Base-by-base conservation (phyloP, 2,329 filamentous ascomycete species). In the Chrysosporium keratinophilum region DNA sequence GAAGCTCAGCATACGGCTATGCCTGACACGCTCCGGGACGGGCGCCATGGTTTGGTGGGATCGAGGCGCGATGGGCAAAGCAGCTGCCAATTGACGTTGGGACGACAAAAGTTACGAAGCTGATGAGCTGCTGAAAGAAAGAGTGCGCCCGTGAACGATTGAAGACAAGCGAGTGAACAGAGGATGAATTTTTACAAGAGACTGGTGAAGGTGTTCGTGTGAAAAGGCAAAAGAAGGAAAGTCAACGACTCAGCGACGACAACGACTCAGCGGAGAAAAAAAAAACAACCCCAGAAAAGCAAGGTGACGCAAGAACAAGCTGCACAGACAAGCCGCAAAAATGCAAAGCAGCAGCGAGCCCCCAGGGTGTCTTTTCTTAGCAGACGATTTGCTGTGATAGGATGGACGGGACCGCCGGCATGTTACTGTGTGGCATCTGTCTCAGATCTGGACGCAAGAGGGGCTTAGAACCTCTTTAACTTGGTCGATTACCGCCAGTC, bases 1-100 rank as follows among this genome's bases (percentile, higher is more conserved):
- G 61, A 79, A 75, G 62, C 77, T 79, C 63, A 78, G 72, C 58
- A 71, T 72, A 58, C 71, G 69, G 62, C 62, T 66, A 56, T 67
- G 66, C 52, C 48, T 50, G 12, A 28, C 15, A 33, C 50, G 17
- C 31, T 49, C 49, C 14, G 37, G 45, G 20, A 15, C n/a, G 23
- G 52, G 42, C 1, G 47, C 52, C 55, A 57, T 57, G 55, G 4
- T 46, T 43, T 23, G 41, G 40, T n/a, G n/a, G 19, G 12, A 40
- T 28, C 11, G 10, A 37, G 19, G 15, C 17, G 1, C 37, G 49
- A 34, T 44, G 23, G 47, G 11, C n/a, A 50, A 19, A 5, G 19
- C 40, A 33, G 35, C 34, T 37, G 48, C 15, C 19, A 9, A 19
- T 17, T 6, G 39, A 15, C 2, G 2, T 7, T 17, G 6, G 39